Evolutionary conservation across 192 early-diverging fungal genomes (phyloP).

Genomic region (Martensiomyces pterosporus): DNA sequence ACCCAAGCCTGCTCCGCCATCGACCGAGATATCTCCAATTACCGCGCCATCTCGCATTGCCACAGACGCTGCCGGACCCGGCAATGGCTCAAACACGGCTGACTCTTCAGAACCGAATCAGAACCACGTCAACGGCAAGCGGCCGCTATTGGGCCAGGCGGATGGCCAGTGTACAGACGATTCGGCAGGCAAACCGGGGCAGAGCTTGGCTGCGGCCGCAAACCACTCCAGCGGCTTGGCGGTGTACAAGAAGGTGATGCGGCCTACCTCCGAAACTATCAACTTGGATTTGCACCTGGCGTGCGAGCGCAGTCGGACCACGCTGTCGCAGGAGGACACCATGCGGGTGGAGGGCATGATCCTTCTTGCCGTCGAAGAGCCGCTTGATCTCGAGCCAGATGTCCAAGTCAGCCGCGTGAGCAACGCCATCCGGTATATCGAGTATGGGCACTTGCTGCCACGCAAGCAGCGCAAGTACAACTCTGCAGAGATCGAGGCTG

Average conservation of each 20-base stretch:
- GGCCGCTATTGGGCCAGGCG: neutral
- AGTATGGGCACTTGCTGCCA: constrained; percentile 49
- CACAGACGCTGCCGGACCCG: too few relatives aligned
- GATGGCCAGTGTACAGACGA: neutral
- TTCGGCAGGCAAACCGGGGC: too few relatives aligned
- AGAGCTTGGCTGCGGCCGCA: too few relatives aligned
- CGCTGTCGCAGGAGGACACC: constrained; percentile 54
- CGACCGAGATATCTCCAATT: neutral
- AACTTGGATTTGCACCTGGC: constrained; percentile 32
- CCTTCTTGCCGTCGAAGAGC: constrained; percentile 62
- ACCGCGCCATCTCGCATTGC: too few relatives aligned
- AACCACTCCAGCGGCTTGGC: neutral
- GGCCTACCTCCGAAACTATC: constrained; percentile 43
- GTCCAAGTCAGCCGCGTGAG: constrained; percentile 64
- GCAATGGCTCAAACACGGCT: too few relatives aligned
- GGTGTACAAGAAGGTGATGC: constrained; percentile 43
- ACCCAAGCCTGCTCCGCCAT: too few relatives aligned
- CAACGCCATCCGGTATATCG: constrained; percentile 61
- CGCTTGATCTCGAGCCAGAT: constrained; percentile 64
- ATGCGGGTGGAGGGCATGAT: constrained; percentile 64
- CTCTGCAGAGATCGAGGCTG: constrained; percentile 64
- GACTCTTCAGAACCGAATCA: too few relatives aligned
- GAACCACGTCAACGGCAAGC: neutral
- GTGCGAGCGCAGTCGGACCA: constrained; percentile 32
- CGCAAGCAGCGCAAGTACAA: constrained; percentile 67